These are phyloP conservation scores for Nicotiana otophora DNA, from an alignment of 257 asterid species.

Conservation along the genomic window DNA sequence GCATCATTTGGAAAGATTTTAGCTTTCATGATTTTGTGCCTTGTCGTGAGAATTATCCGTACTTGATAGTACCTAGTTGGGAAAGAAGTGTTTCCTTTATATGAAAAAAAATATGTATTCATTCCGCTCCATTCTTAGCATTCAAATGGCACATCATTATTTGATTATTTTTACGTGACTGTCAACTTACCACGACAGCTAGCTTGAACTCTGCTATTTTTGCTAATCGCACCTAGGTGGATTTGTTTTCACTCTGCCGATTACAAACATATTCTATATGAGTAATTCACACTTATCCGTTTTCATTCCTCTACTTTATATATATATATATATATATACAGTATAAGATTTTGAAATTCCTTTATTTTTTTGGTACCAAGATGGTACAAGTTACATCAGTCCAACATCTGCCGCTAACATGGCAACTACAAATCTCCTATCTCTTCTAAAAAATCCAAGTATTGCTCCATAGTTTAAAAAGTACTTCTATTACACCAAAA, in stretches of 20 bases:
- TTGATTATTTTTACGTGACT: background rate
- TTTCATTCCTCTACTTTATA: background rate
- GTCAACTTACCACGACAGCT: background rate
- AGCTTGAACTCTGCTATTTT: background rate
- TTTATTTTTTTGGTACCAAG: background rate
- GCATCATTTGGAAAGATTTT: background rate
- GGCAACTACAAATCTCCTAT: too few species aligned
- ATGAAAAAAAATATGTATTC: background rate
- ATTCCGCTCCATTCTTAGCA: background rate
- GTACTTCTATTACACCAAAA: too few species aligned
- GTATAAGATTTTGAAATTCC: background rate
- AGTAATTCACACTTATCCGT: background rate
- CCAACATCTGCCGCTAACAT: too few species aligned
- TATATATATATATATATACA: background rate
- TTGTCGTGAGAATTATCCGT: background rate
- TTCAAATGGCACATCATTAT: background rate
- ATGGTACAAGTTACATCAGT: too few species aligned
- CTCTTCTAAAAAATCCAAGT: too few species aligned
- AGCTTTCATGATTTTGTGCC: background rate
- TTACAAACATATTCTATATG: background rate
- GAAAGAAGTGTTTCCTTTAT: background rate
- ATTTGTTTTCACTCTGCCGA: background rate
- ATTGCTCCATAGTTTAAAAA: too few species aligned
- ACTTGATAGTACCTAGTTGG: background rate
- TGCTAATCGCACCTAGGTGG: background rate